phyloP scores from a whole-genome alignment of 441 rosid species.

The Euphorbia neoarborescens region DNA sequence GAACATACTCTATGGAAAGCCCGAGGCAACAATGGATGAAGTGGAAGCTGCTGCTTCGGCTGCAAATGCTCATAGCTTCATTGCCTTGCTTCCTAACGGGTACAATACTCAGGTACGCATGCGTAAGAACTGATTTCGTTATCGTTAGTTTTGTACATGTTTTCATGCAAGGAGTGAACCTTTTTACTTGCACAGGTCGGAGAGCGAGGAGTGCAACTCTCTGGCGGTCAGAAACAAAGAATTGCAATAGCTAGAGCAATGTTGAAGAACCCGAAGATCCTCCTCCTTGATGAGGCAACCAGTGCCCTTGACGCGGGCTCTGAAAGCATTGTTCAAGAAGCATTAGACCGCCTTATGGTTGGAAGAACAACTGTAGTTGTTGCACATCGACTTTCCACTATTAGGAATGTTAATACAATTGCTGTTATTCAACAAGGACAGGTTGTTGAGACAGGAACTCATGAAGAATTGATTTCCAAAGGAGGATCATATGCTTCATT shows the following conservation, averaged over 20 bases:
- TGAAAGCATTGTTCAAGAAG: slow-evolving; percentile 96
- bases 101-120: slow-evolving; percentile 72
- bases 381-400: slow-evolving; percentile 93
- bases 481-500: slow-evolving; percentile 79
- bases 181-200: slow-evolving; percentile 50
- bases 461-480: slow-evolving; percentile 74
- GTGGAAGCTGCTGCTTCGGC: slow-evolving; percentile 89
- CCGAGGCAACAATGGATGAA: slow-evolving; percentile 76
- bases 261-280: slow-evolving; percentile 88
- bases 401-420: slow-evolving; percentile 79
- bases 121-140: slow-evolving; percentile 2
- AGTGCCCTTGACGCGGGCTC: slow-evolving; percentile 98
- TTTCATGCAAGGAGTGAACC: not conserved
- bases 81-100: slow-evolving; percentile 83
- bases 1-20: slow-evolving; percentile 84
- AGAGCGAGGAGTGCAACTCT: slow-evolving; percentile 90
- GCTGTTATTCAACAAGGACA: slow-evolving; percentile 94
- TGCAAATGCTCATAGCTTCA: slow-evolving; percentile 90
- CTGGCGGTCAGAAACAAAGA: slow-evolving; percentile 97
- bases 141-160: not conserved
- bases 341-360: slow-evolving; percentile 88
- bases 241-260: slow-evolving; percentile 97
- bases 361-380: slow-evolving; percentile 95
- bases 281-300: slow-evolving; percentile 94
- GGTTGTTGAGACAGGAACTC: slow-evolving; percentile 94